Base-by-base conservation (phyloP, 768 basidiomycete genomes). In the Albatrellus ellisii region DNA sequence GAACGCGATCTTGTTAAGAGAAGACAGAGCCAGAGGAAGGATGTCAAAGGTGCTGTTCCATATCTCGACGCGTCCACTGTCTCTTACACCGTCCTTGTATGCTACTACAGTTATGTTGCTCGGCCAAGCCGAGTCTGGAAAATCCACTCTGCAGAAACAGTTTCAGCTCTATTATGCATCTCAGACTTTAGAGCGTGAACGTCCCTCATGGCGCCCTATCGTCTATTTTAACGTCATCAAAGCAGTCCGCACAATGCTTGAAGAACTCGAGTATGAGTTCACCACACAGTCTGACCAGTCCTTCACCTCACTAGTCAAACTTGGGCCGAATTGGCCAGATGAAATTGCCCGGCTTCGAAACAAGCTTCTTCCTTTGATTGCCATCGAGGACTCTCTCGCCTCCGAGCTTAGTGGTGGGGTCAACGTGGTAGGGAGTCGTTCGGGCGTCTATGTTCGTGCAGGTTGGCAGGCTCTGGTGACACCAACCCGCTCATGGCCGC, bases 91-190 rank as follows among this genome's bases (percentile, higher is more conserved):
- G 2, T 10, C 25, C 9, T 27, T 4, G n/a, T 10, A 36, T 36
- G 35, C 12, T 36, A 11, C 37, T 14, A n/a, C 48, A 80, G 79
- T 84, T 26, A 74, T 86, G 64, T 67, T 86, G 7, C 68, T 87
- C 24, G 83, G 83, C 14, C 83, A 87, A 54, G 81, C 83, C 45
- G 83, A 83, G 51, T 63, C 61, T 61, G 83, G 83, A 27, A 89
- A 89, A 59, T 85, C 83, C 2, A 88, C 86, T 2, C 67, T 88
- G 10, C 81, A 80, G 54, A 87, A 87, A 54, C 84, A 88, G 57
- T 84, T 88, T 53, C 83, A 88, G 54, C 67, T 87, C 1, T 79
- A 77, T 60, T 85, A 86, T 52, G 77, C 83, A 6, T 76, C 58
- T 6, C 50, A 53, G 37, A 54, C 56, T 20, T 52, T 67, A 39